Conservation (phyloP, 2,329 filamentous ascomycete genomes). For the Calonectria hawksworthii region DNA sequence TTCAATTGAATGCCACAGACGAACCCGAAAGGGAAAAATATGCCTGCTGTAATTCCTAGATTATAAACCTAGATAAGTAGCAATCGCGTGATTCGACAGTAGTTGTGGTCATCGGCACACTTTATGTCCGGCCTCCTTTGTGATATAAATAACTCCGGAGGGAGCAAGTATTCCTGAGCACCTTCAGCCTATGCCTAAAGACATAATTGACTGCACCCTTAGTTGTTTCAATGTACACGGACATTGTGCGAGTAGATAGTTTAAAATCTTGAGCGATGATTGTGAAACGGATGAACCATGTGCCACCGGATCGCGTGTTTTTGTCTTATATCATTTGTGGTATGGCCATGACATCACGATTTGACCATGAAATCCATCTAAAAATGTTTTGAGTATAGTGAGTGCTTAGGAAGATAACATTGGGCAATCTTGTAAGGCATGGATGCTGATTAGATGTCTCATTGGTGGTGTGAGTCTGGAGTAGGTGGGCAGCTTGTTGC, state of each 20-base stretch:
- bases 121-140: neutral
- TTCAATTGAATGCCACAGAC: neutral
- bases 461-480: neutral
- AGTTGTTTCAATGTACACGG: neutral
- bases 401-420: neutral
- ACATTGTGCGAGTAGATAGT: too few relatives aligned
- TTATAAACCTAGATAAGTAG: neutral
- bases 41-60: neutral
- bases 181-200: neutral
- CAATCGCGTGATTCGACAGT: neutral
- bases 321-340: neutral
- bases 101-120: neutral
- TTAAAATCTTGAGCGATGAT: neutral
- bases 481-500: neutral
- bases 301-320: neutral
- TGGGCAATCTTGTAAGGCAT: neutral
- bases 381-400: neutral
- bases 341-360: neutral
- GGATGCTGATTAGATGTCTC: neutral
- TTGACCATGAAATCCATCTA: neutral
- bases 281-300: neutral
- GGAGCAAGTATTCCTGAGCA: neutral
- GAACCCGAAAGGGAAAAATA: neutral
- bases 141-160: neutral
- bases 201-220: neutral